Base-by-base conservation (phyloP, 176 grass and related monocot species). In the Stipa capillata region DNA sequence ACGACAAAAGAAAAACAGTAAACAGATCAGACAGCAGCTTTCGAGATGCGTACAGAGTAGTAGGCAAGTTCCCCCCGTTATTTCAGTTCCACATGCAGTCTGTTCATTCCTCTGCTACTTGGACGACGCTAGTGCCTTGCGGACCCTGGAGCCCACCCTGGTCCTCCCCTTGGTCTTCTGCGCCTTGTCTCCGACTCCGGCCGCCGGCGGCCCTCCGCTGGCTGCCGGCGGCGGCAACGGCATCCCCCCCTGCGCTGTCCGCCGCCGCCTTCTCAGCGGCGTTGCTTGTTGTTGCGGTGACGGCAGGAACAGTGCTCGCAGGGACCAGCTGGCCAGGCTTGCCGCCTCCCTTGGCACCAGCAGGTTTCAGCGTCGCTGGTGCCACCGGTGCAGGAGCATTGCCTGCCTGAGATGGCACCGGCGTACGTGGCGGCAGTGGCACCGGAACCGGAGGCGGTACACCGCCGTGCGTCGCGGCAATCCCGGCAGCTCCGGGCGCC, bases 101-200 rank as follows among this genome's bases (percentile, higher is more conserved):
- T 37, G 50, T 37, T 21, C 17, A 7, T 47, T 0, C 39, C 33
- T 34, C n/a, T n/a, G n/a, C 40, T 84, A 88, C 60, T 84, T 88
- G 42, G 86, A 88, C 14, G 86, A 80, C 32, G 24, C 42, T 0
- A 84, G 53, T 15, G 76, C 51, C 69, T 88, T 84, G 51, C 59
- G 60, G 1, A 60, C 81, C 35, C 60, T 80, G 42, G 51, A 88
- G 5, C 86, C 69, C 47, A 74, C 74, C 57, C 66, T 73, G 58
- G n/a, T 49, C 81, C 79, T 84, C 67, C 18, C 67, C 51, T 79
- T 73, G 31, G 12, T 34, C 49, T 79, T 49, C 74, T 59, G 80
- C 4, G 28, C 66, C 12, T 25, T 45, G 44, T 63, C 79, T 3
- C 11, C 56, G 3, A 11, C 44, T 13, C 64, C 58, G 7, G 13